A percentile compares a stretch with the other conserved stretches of the same genome.
phyloP scores from a whole-genome alignment of 116 monocot species.

The Posidonia oceanica region DNA sequence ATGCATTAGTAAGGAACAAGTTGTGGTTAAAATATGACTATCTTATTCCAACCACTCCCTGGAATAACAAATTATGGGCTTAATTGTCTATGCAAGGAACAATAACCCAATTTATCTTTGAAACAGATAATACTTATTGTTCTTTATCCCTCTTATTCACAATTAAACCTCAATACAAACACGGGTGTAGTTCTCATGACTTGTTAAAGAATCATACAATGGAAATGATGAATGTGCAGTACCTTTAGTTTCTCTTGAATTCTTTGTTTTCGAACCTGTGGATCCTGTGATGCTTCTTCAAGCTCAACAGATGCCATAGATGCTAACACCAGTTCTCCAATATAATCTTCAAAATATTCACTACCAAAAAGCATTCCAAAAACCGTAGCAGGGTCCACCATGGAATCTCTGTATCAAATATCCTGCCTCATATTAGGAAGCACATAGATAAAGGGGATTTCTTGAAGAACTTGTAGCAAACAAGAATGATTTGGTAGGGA shows the following conservation, averaged over 20 bases:
- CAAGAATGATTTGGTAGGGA: too few species aligned
- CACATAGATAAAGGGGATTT: not conserved
- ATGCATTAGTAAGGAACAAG: too few species aligned
- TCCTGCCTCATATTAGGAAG: not conserved
- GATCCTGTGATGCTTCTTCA: conserved; percentile 46
- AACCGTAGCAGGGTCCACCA: conserved; percentile 86
- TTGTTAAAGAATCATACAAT: not conserved
- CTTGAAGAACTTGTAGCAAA: not conserved
- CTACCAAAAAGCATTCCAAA: conserved; percentile 99
- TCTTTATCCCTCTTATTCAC: too few species aligned
- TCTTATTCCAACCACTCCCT: too few species aligned
- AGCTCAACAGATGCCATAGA: conserved; percentile 57
- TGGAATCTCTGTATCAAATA: conserved; percentile 42
- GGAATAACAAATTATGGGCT: too few species aligned
- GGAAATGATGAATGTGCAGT: conserved; percentile 5
- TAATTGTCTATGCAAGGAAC: too few species aligned
- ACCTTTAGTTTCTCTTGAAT: conserved; percentile 80
- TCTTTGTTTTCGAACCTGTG: conserved; percentile 37
- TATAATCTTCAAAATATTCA: conserved; percentile 94
- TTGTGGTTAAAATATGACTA: not conserved
- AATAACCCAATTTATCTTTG: too few species aligned
- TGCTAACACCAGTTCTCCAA: conserved; percentile 78
- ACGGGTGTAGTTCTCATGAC: not conserved
- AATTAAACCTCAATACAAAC: too few species aligned
- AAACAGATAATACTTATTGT: too few species aligned